These are phyloP conservation scores for Wilcoxina mikolae DNA, from an alignment of 495 filamentous ascomycete genomes.

Conservation along the genomic window DNA sequence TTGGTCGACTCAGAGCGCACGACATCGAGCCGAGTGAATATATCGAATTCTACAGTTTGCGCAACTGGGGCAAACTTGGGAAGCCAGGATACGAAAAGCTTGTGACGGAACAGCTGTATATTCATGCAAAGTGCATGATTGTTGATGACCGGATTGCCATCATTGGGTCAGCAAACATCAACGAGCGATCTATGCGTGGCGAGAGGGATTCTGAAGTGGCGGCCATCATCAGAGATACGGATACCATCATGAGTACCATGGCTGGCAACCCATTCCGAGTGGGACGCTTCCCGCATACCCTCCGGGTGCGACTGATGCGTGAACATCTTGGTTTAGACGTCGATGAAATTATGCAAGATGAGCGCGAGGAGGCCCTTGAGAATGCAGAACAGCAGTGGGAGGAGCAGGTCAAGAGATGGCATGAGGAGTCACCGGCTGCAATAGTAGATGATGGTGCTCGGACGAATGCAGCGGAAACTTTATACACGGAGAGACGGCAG, in stretches of 20 bases:
- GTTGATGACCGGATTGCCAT: slow-evolving; percentile 88
- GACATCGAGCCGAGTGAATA: slow-evolving; percentile 95
- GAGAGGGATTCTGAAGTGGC: slow-evolving; percentile 85
- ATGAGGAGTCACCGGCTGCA: slow-evolving; percentile 6
- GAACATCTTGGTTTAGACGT: slow-evolving; percentile 94
- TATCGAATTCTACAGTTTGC: slow-evolving; percentile 84
- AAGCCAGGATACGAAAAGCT: slow-evolving; percentile 49
- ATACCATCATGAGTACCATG: slow-evolving; percentile 89
- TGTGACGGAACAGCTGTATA: slow-evolving; percentile 94
- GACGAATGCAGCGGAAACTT: slow-evolving; percentile 26
- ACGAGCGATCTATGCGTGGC: slow-evolving; percentile 91
- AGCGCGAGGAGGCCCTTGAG: slow-evolving; percentile 42
- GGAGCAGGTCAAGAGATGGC: slow-evolving; percentile 4
- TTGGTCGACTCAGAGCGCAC: slow-evolving; percentile 61
- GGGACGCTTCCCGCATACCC: slow-evolving; percentile 79
- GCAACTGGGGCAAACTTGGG: slow-evolving; percentile 87
- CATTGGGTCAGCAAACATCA: slow-evolving; percentile 98
- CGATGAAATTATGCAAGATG: slow-evolving; percentile 75
- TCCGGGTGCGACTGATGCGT: slow-evolving; percentile 87
- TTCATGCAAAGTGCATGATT: slow-evolving; percentile 94
- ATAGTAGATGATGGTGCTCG: slow-evolving; percentile 11
- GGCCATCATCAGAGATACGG: slow-evolving; percentile 79
- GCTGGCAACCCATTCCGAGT: slow-evolving; percentile 74
- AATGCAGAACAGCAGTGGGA: slow-evolving; percentile 18
- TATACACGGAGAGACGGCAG: slow-evolving; percentile 37